Evolutionary conservation across 306 rosid genomes (phyloP), one percentile per base, ranked within the genome.

Genomic region (Pyrus communis): DNA sequence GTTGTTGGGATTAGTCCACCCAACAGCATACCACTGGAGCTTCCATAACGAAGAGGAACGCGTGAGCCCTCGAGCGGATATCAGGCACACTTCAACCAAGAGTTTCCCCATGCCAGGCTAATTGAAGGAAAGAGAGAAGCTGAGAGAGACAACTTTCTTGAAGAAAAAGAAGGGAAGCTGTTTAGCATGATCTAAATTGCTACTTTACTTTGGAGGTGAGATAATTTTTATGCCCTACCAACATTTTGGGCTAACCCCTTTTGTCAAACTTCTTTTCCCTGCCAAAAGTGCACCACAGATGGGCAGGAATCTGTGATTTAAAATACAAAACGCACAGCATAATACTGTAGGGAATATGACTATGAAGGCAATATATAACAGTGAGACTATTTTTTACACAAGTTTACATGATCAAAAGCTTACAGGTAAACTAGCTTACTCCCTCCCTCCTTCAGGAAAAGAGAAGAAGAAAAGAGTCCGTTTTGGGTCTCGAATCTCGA

Each of bases 21-120:
- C 96, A 52, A 93, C 97, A 8, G 91, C 98, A 69, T 78, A 89
- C 97, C 95, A 93, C 57, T 89, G 98, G 70, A 89, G 95, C 85
- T 86, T 93, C 93, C 91, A 89, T 15, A 91, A 79, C 60, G 90
- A 81, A 12, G 86, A 80, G 15, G 95, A 81, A 62, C 81, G 91
- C 71, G 85, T 82, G 14, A 93, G 87, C 67, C 88, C 95, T 11
- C 93, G 83, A 30, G 98, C 97, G 60, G 98, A 91, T 76, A 89
- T 82, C 84, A 93, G 77, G 86, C 89, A 85, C 43, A 89, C 87
- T 82, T 91, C 98, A 13, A 93, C 83, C 95, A 90, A 89, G 79
- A 78, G 81, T 75, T 83, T 89, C 63, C 91, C 95, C 98, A 93
- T 90, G 22, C 73, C 80, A 38, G 55, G 55, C 73, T 14, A 63